These are phyloP conservation scores for Singerocomus rubriflavus DNA, from an alignment of 1,284 basidiomycete species.

Conservation along the genomic window DNA sequence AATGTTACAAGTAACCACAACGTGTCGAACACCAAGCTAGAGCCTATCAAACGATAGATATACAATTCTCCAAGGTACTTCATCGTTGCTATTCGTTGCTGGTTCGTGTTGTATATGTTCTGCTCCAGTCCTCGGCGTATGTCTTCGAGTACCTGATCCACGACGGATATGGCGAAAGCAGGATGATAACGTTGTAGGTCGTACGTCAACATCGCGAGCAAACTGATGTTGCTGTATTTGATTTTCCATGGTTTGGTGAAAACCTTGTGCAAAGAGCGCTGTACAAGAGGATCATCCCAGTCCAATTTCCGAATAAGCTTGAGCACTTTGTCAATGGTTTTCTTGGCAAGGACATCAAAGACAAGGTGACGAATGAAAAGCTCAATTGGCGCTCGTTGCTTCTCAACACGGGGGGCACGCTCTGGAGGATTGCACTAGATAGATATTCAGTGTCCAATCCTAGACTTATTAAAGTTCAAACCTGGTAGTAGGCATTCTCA, in stretches of 20 bases:
- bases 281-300: slow-evolving; percentile 78
- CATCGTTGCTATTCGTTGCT: slow-evolving; percentile 85
- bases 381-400: slow-evolving; percentile 85
- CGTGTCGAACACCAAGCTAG: slow-evolving; percentile 88
- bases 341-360: slow-evolving; percentile 87
- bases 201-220: slow-evolving; percentile 93
- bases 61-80: slow-evolving; percentile 97
- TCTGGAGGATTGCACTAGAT: slow-evolving; percentile 94
- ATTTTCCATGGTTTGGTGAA: slow-evolving; percentile 98
- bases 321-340: slow-evolving; percentile 90
- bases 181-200: slow-evolving; percentile 93
- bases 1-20: slow-evolving; percentile 96
- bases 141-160: slow-evolving; percentile 95
- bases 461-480: slow-evolving; percentile 30
- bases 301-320: slow-evolving; percentile 91
- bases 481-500: slow-evolving; percentile 98
- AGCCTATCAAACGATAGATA: slow-evolving; percentile 92
- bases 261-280: slow-evolving; percentile 62
- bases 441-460: slow-evolving; percentile 11
- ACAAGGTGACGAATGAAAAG: slow-evolving; percentile 92
- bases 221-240: slow-evolving; percentile 85
- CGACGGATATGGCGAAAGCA: slow-evolving; percentile 82
- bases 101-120: slow-evolving; percentile 94
- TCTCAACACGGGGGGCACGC: slow-evolving; percentile 79
- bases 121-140: slow-evolving; percentile 88